Evolutionary conservation across 108 stramenopile genomes (phyloP), one percentile per base, ranked within the genome.

Genomic region (Seminavis robusta): DNA sequence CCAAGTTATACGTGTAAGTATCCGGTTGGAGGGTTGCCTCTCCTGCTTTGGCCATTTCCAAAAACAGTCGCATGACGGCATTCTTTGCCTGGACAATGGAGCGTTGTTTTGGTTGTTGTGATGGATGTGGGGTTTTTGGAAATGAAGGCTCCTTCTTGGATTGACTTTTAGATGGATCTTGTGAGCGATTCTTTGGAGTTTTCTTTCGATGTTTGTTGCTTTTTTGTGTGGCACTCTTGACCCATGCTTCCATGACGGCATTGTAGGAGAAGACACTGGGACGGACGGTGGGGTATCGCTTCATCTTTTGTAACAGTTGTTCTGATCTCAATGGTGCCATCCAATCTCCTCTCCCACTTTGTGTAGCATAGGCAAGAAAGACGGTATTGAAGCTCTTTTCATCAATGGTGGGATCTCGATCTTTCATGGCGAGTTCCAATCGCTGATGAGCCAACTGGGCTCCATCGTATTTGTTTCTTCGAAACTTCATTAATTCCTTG

Each of bases 211-310:
- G n/a, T n/a, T n/a, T n/a, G n/a, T n/a, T n/a, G n/a, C n/a, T n/a
- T 24, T 56, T 8, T 2, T 19, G 17, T 37, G 17, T 65, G 54
- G 28, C 13, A 34, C 16, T 56, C 34, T 63, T 63, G 16, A 41
- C 36, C 10, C 42, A 65, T 4, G 54, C 63, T 56, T 65, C 54
- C 19, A 66, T 17, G 24, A 58, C 56, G 24, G 65, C 47, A 51
- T 58, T 66, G 25, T 50, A 50, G 1, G 65, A 30, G 29, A 31
- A 58, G 24, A 43, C 58, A 19, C 23, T 50, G 30, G 65, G 65
- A 3, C 25, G 29, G 25, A 66, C 28, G 0, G 42, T 33, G 1
- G 61, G 19, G 10, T 52, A 28, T 15, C 33, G 32, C 16, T 56
- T 33, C 63, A 65, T 65, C 15, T 31, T 10, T 25, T 56, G 32